These are phyloP conservation scores for Schoenoplectus triqueter DNA, from an alignment of 202 grass and related monocot genomes.

Conservation along the genomic window DNA sequence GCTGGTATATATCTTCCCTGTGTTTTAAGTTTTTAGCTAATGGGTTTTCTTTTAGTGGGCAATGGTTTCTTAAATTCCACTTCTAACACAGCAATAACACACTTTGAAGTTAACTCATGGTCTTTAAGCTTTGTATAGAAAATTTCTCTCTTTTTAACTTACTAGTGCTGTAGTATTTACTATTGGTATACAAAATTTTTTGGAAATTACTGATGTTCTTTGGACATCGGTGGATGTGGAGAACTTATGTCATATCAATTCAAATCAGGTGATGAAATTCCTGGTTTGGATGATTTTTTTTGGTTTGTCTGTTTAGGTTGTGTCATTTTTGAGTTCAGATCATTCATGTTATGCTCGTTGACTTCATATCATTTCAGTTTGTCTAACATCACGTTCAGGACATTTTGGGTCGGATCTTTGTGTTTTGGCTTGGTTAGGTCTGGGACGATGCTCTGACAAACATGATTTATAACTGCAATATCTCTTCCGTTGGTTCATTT, in stretches of 20 bases:
- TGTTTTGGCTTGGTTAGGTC: not conserved
- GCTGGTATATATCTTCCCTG: conserved; percentile 41
- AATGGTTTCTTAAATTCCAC: not conserved
- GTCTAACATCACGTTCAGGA: not conserved
- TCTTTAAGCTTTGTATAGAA: not conserved
- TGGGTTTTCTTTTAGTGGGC: conserved; percentile 22
- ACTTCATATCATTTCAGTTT: not conserved
- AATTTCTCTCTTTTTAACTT: not conserved
- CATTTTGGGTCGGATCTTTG: not conserved
- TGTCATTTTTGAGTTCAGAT: conserved; percentile 26
- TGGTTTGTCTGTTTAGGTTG: not conserved
- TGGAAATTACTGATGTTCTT: conserved; percentile 12
- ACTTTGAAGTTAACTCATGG: not conserved
- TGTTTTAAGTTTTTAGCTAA: conserved; percentile 18
- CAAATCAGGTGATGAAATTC: not conserved
- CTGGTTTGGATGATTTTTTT: not conserved
- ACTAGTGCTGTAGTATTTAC: not conserved
- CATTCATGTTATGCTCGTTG: not conserved
- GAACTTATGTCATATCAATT: not conserved
- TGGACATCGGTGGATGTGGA: not conserved
- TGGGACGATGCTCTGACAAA: not conserved
- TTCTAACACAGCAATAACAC: not conserved
- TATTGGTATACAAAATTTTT: not conserved
- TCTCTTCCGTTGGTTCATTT: not conserved
- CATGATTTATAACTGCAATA: not conserved